A percentile compares a stretch with the other conserved stretches of the same genome.
Conservation (phyloP, 768 basidiomycete genomes). For the Termitomyces sp. region DNA sequence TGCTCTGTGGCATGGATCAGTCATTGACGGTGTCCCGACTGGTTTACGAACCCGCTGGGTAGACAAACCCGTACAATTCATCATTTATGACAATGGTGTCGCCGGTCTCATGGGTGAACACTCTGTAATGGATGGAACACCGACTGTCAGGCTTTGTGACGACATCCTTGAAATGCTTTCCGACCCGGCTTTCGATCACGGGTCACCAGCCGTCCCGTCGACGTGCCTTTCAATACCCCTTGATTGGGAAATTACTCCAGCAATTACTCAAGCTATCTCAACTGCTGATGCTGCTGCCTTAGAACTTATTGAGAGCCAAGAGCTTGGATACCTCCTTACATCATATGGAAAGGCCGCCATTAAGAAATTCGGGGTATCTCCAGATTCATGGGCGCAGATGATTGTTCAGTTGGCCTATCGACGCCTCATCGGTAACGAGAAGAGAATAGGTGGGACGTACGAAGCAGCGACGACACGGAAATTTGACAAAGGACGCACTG, state of each 20-base stretch:
- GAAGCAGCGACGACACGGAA: constrained; percentile 89
- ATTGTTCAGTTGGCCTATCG: constrained; percentile 85
- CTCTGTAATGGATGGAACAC: constrained; percentile 88
- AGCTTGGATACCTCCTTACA: constrained; percentile 57
- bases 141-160: constrained; percentile 68
- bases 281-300: constrained; percentile 49
- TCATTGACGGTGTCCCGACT: constrained; percentile 36
- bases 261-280: constrained; percentile 44
- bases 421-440: constrained; percentile 51
- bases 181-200: constrained; percentile 60
- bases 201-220: constrained; percentile 23
- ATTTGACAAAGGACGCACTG: constrained; percentile 87
- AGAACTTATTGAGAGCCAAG: constrained; percentile 58
- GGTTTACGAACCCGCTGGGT: constrained; percentile 79
- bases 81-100: constrained; percentile 76
- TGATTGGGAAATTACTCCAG: constrained; percentile 55
- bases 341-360: constrained; percentile 82
- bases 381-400: constrained; percentile 95
- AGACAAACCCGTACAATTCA: constrained; percentile 86
- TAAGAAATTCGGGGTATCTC: constrained; percentile 84
- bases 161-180: constrained; percentile 58
- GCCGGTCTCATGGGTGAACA: constrained; percentile 94
- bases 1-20: constrained; percentile 76
- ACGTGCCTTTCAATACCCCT: constrained; percentile 40
- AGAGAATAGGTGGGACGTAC: constrained; percentile 77